Percentiles rank a stretch among this genome's conserved stretches.
Conservation (phyloP, 2,329 filamentous ascomycete species). For the Acarospora socialis region DNA sequence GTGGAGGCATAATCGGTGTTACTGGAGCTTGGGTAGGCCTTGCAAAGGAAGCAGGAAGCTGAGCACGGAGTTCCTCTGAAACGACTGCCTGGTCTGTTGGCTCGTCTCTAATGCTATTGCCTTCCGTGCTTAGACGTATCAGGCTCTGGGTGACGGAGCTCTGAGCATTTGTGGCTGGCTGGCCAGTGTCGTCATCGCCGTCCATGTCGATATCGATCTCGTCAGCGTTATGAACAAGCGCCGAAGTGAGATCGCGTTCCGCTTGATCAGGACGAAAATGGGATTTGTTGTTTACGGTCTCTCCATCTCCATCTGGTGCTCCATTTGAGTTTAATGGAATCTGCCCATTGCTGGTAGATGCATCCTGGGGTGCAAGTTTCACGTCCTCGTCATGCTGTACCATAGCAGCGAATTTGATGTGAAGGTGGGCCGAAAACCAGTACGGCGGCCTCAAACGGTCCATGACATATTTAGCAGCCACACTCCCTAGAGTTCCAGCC, state of each 20-base stretch:
- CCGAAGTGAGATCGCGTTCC: conserved; percentile 11
- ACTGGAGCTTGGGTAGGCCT: conserved; percentile 24
- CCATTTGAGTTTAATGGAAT: conserved; percentile 6
- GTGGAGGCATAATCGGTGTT: conserved; percentile 46
- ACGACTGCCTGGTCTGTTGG: conserved; percentile 25
- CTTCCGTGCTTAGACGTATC: conserved; percentile 6
- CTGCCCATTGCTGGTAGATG: conserved; percentile 9
- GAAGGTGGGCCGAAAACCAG: conserved; percentile 92
- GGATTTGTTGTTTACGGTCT: no score
- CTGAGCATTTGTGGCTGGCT: no score
- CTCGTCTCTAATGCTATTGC: conserved; percentile 6
- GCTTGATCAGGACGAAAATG: no score
- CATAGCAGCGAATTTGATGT: conserved; percentile 67
- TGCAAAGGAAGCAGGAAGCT: conserved; percentile 64
- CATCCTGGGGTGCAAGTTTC: neutral
- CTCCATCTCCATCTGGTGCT: no score
- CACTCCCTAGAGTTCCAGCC: conserved; percentile 61
- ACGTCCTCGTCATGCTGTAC: conserved; percentile 32
- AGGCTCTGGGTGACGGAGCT: no score
- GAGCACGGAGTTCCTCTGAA: conserved; percentile 51
- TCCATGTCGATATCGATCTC: conserved; percentile 58
- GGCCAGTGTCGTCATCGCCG: conserved; percentile 29
- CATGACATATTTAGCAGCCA: conserved; percentile 66
- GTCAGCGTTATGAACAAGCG: conserved; percentile 41
- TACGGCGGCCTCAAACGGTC: conserved; percentile 66